A percentile compares a stretch with the other conserved stretches of the same genome.
Evolutionary conservation across 495 filamentous ascomycete species (phyloP).

Genomic region (Lophiostoma macrostomum): DNA sequence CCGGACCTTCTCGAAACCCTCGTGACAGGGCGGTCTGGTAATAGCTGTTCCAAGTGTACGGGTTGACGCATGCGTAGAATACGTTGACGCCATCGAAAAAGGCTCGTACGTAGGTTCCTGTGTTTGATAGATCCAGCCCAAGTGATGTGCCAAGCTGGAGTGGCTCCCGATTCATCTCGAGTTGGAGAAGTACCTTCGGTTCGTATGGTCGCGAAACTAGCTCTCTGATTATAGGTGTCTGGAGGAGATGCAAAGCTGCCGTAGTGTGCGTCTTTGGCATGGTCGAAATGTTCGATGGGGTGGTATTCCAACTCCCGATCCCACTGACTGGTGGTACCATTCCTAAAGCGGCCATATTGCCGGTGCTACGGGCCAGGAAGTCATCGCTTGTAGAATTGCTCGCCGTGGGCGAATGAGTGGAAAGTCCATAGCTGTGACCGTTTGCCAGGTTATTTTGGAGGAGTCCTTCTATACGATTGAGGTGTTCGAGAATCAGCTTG

Average conservation of each 20-base stretch:
- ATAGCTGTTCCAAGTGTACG: constrained; percentile 74
- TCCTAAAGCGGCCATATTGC: constrained; percentile 41
- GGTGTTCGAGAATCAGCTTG: constrained; percentile 75
- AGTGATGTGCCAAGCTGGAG: constrained; percentile 56
- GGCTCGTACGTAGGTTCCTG: constrained; percentile 67
- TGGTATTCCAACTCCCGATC: constrained; percentile 68
- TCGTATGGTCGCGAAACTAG: constrained; percentile 73
- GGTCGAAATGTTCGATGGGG: constrained; percentile 69
- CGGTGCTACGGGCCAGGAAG: constrained; percentile 41
- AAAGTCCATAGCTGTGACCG: constrained; percentile 48
- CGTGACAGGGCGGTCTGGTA: constrained; percentile 68
- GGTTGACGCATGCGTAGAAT: constrained; percentile 84
- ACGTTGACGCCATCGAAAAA: constrained; percentile 79
- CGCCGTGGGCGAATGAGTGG: constrained; percentile 61
- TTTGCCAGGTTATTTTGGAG: constrained; percentile 64
- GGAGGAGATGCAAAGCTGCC: constrained; percentile 70
- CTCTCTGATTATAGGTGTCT: constrained; percentile 77
- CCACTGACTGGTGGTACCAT: constrained; percentile 58
- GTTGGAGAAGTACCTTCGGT: constrained; percentile 71
- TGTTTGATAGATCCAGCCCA: constrained; percentile 70
- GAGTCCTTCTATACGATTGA: constrained; percentile 71
- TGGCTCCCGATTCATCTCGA: constrained; percentile 77
- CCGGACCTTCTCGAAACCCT: constrained; percentile 70
- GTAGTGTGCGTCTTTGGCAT: constrained; percentile 84
- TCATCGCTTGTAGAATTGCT: constrained; percentile 65